These are phyloP conservation scores for Immersiella caudata DNA, from an alignment of 495 filamentous ascomycete species.

Conservation along the genomic window DNA sequence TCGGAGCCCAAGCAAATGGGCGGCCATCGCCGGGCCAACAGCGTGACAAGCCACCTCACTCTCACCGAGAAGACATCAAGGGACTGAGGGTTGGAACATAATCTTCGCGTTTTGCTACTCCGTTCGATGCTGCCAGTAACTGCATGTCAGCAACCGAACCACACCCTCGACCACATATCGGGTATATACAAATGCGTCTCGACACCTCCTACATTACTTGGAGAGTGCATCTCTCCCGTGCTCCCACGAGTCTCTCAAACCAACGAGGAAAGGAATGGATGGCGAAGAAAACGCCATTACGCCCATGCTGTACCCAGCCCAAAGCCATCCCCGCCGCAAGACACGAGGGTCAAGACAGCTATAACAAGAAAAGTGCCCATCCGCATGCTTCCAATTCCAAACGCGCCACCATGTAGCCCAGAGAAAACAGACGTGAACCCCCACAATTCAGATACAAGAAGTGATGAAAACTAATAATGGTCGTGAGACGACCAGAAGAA, in stretches of 20 bases:
- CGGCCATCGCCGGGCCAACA: too few species aligned
- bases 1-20: too few species aligned
- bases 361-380: not conserved
- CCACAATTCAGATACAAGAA: conserved; percentile 15
- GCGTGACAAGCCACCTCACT: not conserved
- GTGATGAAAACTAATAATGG: conserved; percentile 9
- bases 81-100: conserved; percentile 10
- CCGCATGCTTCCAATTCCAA: not conserved
- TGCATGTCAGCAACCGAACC: too few species aligned
- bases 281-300: conserved; percentile 13
- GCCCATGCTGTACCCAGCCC: not conserved
- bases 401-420: conserved; percentile 8
- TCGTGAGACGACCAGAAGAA: not conserved
- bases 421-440: not conserved
- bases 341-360: too few species aligned
- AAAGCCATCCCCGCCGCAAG: not conserved
- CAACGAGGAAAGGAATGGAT: conserved; percentile 1
- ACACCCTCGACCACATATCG: not conserved
- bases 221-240: not conserved
- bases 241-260: not conserved
- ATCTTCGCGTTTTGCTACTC: not conserved
- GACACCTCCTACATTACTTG: not conserved
- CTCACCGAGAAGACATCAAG: not conserved
- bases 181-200: not conserved
- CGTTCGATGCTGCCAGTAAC: not conserved